Conservation (phyloP, 768 basidiomycete genomes). For the Hydnomerulius pinastri region DNA sequence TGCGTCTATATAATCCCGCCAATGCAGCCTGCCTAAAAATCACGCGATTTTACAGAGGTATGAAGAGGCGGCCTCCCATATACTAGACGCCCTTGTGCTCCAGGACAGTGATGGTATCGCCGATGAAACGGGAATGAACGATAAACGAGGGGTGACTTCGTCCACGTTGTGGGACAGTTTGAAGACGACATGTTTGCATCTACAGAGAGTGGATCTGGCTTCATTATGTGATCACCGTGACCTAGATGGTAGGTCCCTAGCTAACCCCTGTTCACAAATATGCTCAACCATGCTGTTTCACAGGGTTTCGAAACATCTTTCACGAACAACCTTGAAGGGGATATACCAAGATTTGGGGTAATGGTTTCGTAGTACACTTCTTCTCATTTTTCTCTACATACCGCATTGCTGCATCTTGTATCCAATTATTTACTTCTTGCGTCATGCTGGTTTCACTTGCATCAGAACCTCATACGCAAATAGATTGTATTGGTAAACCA, state of each 20-base stretch:
- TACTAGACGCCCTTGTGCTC: conserved; percentile 84
- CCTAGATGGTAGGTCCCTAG: conserved; percentile 52
- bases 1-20: conserved; percentile 37
- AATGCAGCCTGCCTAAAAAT: not conserved
- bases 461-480: not conserved
- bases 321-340: conserved; percentile 1
- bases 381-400: not conserved
- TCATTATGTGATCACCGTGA: conserved; percentile 71
- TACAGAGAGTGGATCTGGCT: conserved; percentile 78
- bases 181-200: conserved; percentile 77
- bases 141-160: conserved; percentile 71
- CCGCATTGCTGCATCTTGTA: not conserved
- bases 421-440: not conserved
- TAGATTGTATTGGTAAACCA: not conserved
- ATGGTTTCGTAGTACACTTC: not conserved
- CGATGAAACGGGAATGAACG: conserved; percentile 44
- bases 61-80: conserved; percentile 82
- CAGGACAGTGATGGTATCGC: conserved; percentile 83
- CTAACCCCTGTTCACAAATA: not conserved
- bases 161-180: conserved; percentile 87
- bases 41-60: conserved; percentile 55
- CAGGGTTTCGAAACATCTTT: conserved; percentile 13
- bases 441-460: not conserved
- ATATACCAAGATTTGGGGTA: not conserved
- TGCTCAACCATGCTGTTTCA: not conserved